Evolutionary conservation across 192 early-diverging fungal species (phyloP), one percentile per base, ranked within the genome.

Genomic region (Backusella westeae): DNA sequence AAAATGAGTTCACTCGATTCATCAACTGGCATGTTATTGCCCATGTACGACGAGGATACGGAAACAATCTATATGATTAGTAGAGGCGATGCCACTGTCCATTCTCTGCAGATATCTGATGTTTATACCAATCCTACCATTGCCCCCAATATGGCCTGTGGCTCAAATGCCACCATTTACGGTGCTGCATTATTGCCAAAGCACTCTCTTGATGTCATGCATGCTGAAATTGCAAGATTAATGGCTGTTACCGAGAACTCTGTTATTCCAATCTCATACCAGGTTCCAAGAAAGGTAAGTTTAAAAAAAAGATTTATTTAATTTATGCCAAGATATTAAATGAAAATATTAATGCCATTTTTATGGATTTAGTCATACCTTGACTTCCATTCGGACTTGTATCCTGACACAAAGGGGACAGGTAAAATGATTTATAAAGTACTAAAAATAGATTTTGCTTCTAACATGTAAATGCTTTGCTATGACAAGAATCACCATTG

Each of bases 341-440:
- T 71, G 26, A 14, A 6, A 39, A 38, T 19, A 29, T 65, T 41
- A 36, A 71, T 44, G 9, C 65, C 41, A 44, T 36, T 17, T 15
- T 44, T 66, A 42, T 35, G 36, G 29, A 21, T 52, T 17, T 78
- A 92, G 81, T 85, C 87, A 32, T 93, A 95, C 74, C 83, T 93
- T 14, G 95, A 95, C 69, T 98, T 95, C 73, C 93, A 96, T 75
- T 76, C 81, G 14, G 96, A 98, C 65, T 77, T 98, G 15, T 98
- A 92, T 76, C 96, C 96, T 23, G 93, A 95, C 19, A 95, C 96
- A 15, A 88, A 90, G 34, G 87, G 70, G 74, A 77, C 41, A 17
- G 85, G 81, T 81, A 77, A 39, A 72, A 63, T 76, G 3, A 23
- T 10, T n/a, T 63, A 29, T 2, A 63, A 26, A 14, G 26, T 63